These are phyloP conservation scores for Parastagonospora nodorum DNA, from an alignment of 2,329 filamentous ascomycete genomes.

Conservation along the genomic window DNA sequence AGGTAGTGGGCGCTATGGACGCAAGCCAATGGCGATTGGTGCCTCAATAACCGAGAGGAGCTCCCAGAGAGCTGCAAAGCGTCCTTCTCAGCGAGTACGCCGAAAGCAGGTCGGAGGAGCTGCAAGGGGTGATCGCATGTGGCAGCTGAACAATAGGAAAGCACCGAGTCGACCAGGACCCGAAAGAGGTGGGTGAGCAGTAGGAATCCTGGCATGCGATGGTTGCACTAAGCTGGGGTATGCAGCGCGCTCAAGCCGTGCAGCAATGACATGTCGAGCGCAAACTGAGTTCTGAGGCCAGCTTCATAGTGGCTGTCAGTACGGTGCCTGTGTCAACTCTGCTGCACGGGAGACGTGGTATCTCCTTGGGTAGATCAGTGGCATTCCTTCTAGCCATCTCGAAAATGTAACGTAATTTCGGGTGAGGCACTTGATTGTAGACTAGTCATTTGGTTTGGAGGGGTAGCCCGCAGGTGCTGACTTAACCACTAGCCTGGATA, in stretches of 20 bases:
- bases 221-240: constrained; percentile 4
- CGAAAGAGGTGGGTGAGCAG: constrained; percentile 4
- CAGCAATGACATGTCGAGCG: not conserved
- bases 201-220: constrained; percentile 3
- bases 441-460: constrained; percentile 2
- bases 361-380: not conserved
- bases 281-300: constrained; percentile 2
- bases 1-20: constrained; percentile 2
- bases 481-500: not conserved
- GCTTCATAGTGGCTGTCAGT: not conserved
- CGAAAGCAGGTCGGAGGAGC: not conserved
- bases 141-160: constrained; percentile 7
- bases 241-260: constrained; percentile 5
- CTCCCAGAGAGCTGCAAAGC: not conserved
- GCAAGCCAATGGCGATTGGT: constrained; percentile 12
- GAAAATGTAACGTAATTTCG: constrained; percentile 2
- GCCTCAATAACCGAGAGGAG: not conserved
- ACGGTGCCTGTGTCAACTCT: not conserved
- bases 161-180: constrained; percentile 12
- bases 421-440: not conserved
- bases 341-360: not conserved
- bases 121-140: constrained; percentile 8
- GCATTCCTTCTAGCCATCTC: not conserved
- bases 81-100: not conserved
- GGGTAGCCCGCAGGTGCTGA: not conserved